Conservation (phyloP, 1,139 yeast genomes). For the Saccharomycopsis hybrid region DNA sequence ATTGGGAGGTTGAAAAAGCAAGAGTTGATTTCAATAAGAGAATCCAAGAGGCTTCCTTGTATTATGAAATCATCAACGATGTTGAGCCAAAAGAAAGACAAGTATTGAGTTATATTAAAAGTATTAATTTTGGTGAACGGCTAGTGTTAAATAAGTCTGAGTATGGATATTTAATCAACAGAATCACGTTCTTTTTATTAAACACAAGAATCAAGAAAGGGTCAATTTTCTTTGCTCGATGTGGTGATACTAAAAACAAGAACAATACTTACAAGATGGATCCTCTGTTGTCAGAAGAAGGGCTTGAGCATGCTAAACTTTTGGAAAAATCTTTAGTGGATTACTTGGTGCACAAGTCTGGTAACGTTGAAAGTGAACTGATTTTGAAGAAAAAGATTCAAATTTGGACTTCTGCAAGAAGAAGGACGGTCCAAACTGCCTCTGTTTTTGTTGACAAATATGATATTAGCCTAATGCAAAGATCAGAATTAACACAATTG, state of each 20-base stretch:
- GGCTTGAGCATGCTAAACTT: conserved; percentile 46
- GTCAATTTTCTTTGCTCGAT: conserved; percentile 80
- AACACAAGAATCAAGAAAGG: conserved; percentile 81
- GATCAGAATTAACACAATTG: conserved; percentile 79
- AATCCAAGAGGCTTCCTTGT: conserved; percentile 44
- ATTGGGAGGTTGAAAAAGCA: conserved; percentile 63
- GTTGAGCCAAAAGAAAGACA: conserved; percentile 39
- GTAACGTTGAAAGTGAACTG: conserved; percentile 1
- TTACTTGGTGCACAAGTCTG: conserved; percentile 25
- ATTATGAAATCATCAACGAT: conserved; percentile 47
- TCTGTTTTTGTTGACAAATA: conserved; percentile 49
- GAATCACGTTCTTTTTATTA: conserved; percentile 85
- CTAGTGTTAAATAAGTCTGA: conserved; percentile 75
- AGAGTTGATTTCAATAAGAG: conserved; percentile 53
- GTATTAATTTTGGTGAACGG: conserved; percentile 86
- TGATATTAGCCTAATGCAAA: conserved; percentile 58
- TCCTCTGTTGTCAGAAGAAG: conserved; percentile 60
- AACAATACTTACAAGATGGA: conserved; percentile 45
- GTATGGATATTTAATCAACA: conserved; percentile 81
- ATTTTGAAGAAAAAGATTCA: conserved; percentile 9
- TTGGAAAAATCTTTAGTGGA: conserved; percentile 30
- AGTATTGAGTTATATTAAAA: conserved; percentile 65
- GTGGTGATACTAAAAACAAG: conserved; percentile 51
- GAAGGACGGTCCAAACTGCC: conserved; percentile 78
- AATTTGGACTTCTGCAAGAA: conserved; percentile 91